Conservation (phyloP, 1,139 yeast species). For the Pichia sp. region DNA sequence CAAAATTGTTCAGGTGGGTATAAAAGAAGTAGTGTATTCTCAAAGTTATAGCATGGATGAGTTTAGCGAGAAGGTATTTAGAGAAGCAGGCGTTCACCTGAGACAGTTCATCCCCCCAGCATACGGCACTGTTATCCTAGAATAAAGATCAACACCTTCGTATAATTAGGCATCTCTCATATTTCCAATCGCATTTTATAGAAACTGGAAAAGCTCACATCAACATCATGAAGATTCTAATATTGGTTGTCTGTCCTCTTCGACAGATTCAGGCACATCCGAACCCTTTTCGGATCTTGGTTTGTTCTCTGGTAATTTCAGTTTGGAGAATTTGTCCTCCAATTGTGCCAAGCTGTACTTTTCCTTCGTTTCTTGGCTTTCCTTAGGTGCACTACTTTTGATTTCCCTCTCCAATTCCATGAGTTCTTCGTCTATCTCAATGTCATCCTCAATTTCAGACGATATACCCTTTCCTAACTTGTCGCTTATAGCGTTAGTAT, state of each 20-base stretch:
- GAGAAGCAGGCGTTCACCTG: slow-evolving; percentile 63
- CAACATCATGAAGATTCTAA: too few relatives aligned
- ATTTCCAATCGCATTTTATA: too few relatives aligned
- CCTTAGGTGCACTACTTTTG: neutral
- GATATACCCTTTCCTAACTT: slow-evolving; percentile 29
- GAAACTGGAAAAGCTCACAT: too few relatives aligned
- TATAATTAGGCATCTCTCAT: too few relatives aligned
- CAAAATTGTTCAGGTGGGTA: slow-evolving; percentile 90
- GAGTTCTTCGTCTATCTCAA: slow-evolving; percentile 23
- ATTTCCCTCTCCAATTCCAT: slow-evolving; percentile 2
- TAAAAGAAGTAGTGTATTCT: slow-evolving; percentile 87
- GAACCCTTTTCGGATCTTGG: too few relatives aligned
- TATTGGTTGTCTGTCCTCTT: too few relatives aligned
- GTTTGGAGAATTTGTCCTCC: too few relatives aligned
- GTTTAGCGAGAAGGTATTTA: slow-evolving; percentile 60
- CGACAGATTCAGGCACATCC: too few relatives aligned
- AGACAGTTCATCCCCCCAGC: slow-evolving; percentile 67
- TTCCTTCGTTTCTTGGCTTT: neutral
- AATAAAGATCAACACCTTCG: too few relatives aligned
- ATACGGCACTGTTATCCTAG: slow-evolving; percentile 21
- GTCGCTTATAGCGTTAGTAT: slow-evolving; percentile 25
- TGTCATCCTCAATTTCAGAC: slow-evolving; percentile 11
- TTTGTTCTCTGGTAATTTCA: too few relatives aligned
- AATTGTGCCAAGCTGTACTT: too few relatives aligned
- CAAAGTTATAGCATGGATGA: slow-evolving; percentile 90